phyloP scores from a whole-genome alignment of 1,284 basidiomycete species.

The Violaceomyces palustris region DNA sequence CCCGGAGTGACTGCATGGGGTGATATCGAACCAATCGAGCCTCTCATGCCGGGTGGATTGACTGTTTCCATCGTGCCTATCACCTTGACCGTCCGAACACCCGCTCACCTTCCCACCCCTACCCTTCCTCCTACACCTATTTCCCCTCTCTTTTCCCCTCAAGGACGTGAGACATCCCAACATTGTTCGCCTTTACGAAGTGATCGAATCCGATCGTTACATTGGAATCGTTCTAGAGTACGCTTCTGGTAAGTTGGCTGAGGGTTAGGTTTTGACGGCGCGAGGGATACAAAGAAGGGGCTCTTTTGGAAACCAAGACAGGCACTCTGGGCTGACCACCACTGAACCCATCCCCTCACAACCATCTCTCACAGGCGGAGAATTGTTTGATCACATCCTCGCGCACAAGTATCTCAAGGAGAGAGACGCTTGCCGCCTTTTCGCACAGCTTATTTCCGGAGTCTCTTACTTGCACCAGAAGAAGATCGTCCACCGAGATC shows the following conservation, averaged over 20 bases:
- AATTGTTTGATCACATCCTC: constrained; percentile 97
- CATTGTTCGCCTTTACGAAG: constrained; percentile 95
- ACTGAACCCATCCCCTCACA: background rate
- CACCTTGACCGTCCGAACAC: no score
- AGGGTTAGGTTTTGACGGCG: no score
- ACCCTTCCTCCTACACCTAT: constrained; percentile 6
- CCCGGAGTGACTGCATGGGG: no score
- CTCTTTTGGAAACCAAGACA: background rate
- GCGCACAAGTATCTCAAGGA: constrained; percentile 96
- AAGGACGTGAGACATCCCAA: constrained; percentile 85
- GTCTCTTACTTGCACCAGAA: constrained; percentile 99
- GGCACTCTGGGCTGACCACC: background rate
- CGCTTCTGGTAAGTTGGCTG: constrained; percentile 63
- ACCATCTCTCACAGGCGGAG: constrained; percentile 63
- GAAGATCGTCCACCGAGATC: constrained; percentile 97
- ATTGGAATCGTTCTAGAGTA: constrained; percentile 99
- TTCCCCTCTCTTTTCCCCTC: constrained; percentile 4
- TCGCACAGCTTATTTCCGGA: constrained; percentile 95
- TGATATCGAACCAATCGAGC: no score
- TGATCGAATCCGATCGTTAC: constrained; percentile 99
- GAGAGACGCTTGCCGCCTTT: constrained; percentile 88
- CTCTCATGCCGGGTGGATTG: no score
- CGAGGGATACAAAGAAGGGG: no score
- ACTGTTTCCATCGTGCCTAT: background rate
- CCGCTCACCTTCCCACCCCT: constrained; percentile 10